phyloP scores from a whole-genome alignment of 495 filamentous ascomycete species.

The Lentithecium fluviatile region DNA sequence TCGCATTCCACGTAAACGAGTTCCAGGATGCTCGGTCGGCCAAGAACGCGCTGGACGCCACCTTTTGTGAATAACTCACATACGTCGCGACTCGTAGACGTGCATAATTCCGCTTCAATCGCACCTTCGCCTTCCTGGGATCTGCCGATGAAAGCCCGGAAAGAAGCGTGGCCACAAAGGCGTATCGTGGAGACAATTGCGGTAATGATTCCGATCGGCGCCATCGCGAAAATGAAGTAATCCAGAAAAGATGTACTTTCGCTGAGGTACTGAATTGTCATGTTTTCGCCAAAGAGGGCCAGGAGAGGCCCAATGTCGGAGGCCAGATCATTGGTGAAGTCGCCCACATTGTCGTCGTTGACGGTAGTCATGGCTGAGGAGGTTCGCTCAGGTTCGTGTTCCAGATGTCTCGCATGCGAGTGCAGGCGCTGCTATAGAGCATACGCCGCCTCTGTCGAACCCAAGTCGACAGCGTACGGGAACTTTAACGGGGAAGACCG shows the following conservation, averaged over 20 bases:
- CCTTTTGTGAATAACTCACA: slow-evolving; percentile 5
- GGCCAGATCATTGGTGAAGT: slow-evolving; percentile 18
- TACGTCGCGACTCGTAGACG: slow-evolving; percentile 1
- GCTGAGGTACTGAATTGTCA: slow-evolving; percentile 57
- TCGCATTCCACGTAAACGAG: neutral
- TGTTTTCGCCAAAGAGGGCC: slow-evolving; percentile 36
- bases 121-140: neutral
- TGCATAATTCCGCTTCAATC: slow-evolving; percentile 2
- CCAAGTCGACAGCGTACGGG: too few species aligned
- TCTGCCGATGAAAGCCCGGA: slow-evolving; percentile 28
- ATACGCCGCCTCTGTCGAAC: too few species aligned
- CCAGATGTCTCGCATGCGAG: too few species aligned
- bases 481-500: too few species aligned
- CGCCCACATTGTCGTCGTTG: too few species aligned
- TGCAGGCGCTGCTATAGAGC: too few species aligned
- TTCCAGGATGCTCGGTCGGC: slow-evolving; percentile 1
- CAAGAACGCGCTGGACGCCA: neutral
- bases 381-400: too few species aligned
- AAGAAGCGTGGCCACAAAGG: slow-evolving; percentile 16
- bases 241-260: slow-evolving; percentile 48
- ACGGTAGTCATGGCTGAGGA: too few species aligned
- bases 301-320: slow-evolving; percentile 33
- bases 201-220: slow-evolving; percentile 9
- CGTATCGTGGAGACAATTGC: slow-evolving; percentile 5
- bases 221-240: slow-evolving; percentile 34